A percentile compares a stretch with the other conserved stretches of the same genome.
Conservation (phyloP, 257 asterid species). For the Solanum chmielewskii region DNA sequence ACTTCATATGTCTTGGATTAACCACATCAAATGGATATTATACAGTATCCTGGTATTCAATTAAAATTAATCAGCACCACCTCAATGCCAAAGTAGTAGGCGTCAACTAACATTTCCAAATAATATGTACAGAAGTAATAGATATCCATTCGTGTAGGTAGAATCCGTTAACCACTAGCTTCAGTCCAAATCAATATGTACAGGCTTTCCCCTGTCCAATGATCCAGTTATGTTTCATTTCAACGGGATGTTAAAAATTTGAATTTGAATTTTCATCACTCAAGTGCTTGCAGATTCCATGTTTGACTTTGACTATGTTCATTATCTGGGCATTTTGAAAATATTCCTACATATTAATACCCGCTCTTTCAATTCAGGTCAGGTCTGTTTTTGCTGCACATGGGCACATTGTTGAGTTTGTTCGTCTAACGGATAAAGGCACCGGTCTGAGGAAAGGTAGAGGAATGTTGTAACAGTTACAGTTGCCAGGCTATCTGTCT, state of each 20-base stretch:
- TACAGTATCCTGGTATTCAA: neutral
- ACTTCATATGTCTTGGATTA: neutral
- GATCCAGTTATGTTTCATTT: neutral
- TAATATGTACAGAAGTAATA: neutral
- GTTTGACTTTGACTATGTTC: neutral
- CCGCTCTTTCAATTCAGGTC: conserved; percentile 17
- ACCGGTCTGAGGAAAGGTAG: conserved; percentile 72
- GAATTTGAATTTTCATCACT: neutral
- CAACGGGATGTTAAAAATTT: neutral
- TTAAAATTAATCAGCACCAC: neutral
- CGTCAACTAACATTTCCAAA: neutral
- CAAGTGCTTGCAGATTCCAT: neutral
- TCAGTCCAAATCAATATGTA: neutral
- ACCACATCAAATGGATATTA: neutral
- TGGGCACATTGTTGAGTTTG: conserved; percentile 65
- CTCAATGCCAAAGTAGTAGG: neutral
- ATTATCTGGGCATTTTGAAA: neutral
- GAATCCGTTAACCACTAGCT: neutral
- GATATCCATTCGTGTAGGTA: neutral
- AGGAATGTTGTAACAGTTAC: neutral
- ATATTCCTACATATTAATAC: neutral
- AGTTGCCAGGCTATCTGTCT: neutral
- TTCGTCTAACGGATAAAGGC: conserved; percentile 66
- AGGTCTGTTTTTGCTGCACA: conserved; percentile 46
- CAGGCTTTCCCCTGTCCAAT: neutral